Evolutionary conservation across 2,329 filamentous ascomycete genomes (phyloP), one percentile per base, ranked within the genome.

Genomic region (Rhytidhysteron rufulum): DNA sequence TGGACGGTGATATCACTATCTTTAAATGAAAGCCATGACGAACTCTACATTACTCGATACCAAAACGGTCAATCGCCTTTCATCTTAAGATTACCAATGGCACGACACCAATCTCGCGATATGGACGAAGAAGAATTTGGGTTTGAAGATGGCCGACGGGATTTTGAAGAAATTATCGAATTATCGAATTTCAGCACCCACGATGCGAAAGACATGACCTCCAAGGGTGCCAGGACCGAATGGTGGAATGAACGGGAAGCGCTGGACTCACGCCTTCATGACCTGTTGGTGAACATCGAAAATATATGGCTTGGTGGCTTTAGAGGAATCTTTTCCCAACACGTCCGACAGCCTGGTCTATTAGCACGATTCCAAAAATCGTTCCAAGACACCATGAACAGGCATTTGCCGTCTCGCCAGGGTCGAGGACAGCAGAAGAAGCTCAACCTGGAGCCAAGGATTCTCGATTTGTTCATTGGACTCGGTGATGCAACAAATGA

Each of bases 251-350:
- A 90, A 58, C 80, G 94, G 11, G 85, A 93, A 63, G 78, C 77
- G 3, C 73, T 98, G 13, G 93, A 98, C 58, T 69, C 70, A 22
- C 82, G 88, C 8, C 74, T 98, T 18, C 82, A 80, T 46, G 83
- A 86, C 37, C 76, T 98, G 8, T 73, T 98, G 2, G 74, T 82
- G 39, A 94, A 88, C 44, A 85, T 98, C 29, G 91, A 98, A 64
- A 85, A 86, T 45, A 83, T 93, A 17, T 98, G 93, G 93, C 79
- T 98, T 4, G 90, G 91, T 35, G 93, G 93, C 0, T 98, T 98
- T 74, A 85, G 83, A 42, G 90, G 91, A 13, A 84, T 98, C n/a
- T 91, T 98, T 58, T 90, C 88, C 1, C 85, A 87, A 39, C 79
- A 86, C 39, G 65, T 72, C 35, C 75, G 77, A 27, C 75, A 84